Percentiles rank a stretch among this genome's conserved stretches.
Evolutionary conservation across 257 asterid genomes (phyloP).

Genomic region (Perilla frutescens): DNA sequence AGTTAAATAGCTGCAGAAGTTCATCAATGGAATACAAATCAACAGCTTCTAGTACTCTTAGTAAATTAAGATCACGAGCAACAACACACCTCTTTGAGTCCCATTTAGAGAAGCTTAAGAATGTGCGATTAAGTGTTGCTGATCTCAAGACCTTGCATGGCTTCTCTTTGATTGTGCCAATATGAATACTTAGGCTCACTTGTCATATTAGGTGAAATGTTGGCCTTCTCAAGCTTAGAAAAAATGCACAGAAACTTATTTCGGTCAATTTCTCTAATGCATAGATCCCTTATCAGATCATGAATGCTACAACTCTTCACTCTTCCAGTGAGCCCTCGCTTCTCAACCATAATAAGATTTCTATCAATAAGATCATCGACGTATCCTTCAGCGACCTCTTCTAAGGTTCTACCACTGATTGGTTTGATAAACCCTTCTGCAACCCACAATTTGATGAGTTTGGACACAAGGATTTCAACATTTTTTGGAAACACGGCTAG

Average conservation of each 20-base stretch:
- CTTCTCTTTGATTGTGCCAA: neutral
- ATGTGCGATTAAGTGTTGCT: neutral
- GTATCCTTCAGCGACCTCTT: conserved; percentile 28
- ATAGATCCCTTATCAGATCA: conserved; percentile 33
- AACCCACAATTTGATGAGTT: conserved; percentile 31
- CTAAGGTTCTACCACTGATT: conserved; percentile 1
- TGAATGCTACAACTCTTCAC: conserved; percentile 28
- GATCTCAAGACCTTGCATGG: neutral
- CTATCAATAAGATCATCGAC: conserved; percentile 30
- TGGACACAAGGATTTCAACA: neutral
- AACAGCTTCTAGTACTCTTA: neutral
- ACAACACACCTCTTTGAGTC: no score
- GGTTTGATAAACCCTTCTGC: conserved; percentile 32
- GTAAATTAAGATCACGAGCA: neutral
- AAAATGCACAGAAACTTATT: neutral
- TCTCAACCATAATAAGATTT: conserved; percentile 21
- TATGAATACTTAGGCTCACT: neutral
- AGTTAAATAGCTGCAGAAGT: neutral
- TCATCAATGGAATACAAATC: neutral
- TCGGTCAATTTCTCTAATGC: conserved; percentile 17
- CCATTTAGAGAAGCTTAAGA: neutral
- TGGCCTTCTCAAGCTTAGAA: neutral
- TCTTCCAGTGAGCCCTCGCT: neutral
- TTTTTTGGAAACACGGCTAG: conserved; percentile 31
- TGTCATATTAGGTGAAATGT: neutral